Percentiles rank a stretch among this genome's conserved stretches.
Conservation (phyloP, 345 rosid species). For the Dipteronia dyeriana region DNA sequence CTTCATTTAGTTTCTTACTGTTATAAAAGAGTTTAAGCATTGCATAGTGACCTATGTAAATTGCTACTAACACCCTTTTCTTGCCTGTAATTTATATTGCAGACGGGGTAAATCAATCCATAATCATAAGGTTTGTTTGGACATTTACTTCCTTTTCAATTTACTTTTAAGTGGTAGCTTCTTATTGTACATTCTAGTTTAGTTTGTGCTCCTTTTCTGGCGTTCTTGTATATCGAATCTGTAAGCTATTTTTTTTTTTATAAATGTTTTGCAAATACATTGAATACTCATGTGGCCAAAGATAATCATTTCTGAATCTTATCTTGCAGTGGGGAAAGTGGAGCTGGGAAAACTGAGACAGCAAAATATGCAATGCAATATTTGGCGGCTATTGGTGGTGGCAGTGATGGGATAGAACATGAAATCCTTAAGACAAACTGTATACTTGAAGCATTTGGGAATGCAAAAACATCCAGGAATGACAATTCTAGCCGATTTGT, state of each 20-base stretch:
- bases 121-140: slow-evolving; percentile 79
- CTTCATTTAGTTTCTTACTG: slow-evolving; percentile 21
- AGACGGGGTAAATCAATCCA: slow-evolving; percentile 86
- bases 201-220: slow-evolving; percentile 1
- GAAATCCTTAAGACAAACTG: slow-evolving; percentile 64
- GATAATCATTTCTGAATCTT: slow-evolving; percentile 12
- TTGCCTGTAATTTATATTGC: slow-evolving; percentile 34
- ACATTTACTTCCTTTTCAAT: slow-evolving; percentile 2
- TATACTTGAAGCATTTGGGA: slow-evolving; percentile 98
- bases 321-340: slow-evolving; percentile 91
- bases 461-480: slow-evolving; percentile 92
- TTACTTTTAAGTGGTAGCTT: not conserved
- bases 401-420: slow-evolving; percentile 64
- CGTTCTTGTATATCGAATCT: slow-evolving; percentile 12
- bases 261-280: not conserved
- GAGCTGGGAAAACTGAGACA: slow-evolving; percentile 98
- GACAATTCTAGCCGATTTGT: slow-evolving; percentile 95
- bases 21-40: not conserved
- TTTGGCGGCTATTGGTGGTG: slow-evolving; percentile 87
- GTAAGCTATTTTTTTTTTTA: not conserved
- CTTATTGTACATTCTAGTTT: not conserved
- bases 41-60: not conserved
- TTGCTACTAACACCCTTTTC: slow-evolving; percentile 22
- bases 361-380: slow-evolving; percentile 90
- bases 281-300: not conserved